Percentiles rank a stretch among this genome's conserved stretches.
Evolutionary conservation across 106 monocot genomes (phyloP).

Genomic region (Triglochin maritima): DNA sequence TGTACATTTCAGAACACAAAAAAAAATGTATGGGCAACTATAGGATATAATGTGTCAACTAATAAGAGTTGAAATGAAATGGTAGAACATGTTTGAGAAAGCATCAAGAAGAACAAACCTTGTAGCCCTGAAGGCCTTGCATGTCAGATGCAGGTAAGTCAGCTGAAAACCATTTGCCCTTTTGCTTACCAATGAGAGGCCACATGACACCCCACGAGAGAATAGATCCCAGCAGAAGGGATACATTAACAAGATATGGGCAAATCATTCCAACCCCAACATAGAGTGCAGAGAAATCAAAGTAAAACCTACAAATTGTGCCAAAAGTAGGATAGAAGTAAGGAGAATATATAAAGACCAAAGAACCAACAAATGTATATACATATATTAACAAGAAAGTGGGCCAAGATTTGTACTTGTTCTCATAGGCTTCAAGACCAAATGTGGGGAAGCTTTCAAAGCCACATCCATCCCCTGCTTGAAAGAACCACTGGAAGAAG

Average conservation of each 20-base stretch:
- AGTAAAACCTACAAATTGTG: constrained; percentile 46
- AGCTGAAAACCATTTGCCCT: constrained; percentile 61
- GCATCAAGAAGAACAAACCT: constrained; percentile 20
- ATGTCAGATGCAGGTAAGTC: constrained; percentile 16
- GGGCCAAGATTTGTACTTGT: constrained; percentile 14
- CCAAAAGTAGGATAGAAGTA: neutral
- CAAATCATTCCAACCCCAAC: constrained; percentile 96
- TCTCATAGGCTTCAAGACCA: constrained; percentile 43
- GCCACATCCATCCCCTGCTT: constrained; percentile 51
- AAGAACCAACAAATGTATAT: neutral
- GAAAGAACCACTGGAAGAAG: constrained; percentile 78
- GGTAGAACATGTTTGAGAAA: no score
- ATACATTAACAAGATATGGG: constrained; percentile 69
- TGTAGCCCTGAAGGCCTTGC: constrained; percentile 61
- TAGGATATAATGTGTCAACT: no score
- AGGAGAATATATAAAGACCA: neutral
- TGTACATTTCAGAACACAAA: no score
- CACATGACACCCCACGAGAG: constrained; percentile 88
- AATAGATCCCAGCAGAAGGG: constrained; percentile 61
- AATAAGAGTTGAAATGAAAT: no score
- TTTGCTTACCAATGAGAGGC: constrained; percentile 52
- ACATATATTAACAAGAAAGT: neutral
- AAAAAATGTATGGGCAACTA: no score
- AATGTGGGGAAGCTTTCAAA: constrained; percentile 48
- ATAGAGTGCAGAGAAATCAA: constrained; percentile 75